phyloP scores from a whole-genome alignment of 2,329 filamentous ascomycete genomes.

The Gaeumannomyces sp. region DNA sequence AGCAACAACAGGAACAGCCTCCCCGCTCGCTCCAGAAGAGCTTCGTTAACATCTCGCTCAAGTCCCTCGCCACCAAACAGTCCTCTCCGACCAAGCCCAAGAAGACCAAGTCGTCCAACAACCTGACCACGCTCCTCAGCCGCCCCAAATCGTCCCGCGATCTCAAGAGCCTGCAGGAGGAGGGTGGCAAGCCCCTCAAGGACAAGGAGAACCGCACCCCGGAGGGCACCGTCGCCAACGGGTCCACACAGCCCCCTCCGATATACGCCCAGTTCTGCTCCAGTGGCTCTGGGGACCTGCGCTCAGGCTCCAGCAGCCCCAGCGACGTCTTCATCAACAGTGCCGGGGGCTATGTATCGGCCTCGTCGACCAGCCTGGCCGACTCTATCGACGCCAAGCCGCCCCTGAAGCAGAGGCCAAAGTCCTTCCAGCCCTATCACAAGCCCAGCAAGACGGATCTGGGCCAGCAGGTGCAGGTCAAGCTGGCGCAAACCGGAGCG shows the following conservation, averaged over 20 bases:
- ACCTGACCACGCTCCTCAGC: slow-evolving; percentile 69
- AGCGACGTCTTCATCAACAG: slow-evolving; percentile 13
- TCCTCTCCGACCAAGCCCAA: slow-evolving; percentile 57
- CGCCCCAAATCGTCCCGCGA: slow-evolving; percentile 69
- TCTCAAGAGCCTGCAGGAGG: slow-evolving; percentile 40
- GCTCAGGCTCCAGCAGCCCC: slow-evolving; percentile 12
- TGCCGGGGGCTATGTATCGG: slow-evolving; percentile 12
- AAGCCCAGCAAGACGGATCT: slow-evolving; percentile 16
- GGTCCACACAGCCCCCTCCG: slow-evolving; percentile 58
- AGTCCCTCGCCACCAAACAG: slow-evolving; percentile 33
- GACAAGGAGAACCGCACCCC: slow-evolving; percentile 82
- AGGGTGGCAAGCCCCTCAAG: slow-evolving; percentile 36
- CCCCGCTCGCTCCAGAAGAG: slow-evolving; percentile 38
- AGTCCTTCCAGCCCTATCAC: slow-evolving; percentile 39
- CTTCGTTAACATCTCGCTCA: slow-evolving; percentile 38
- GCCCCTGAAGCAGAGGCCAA: slow-evolving; percentile 38
- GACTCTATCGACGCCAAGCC: slow-evolving; percentile 17
- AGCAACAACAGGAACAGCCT: slow-evolving; percentile 27
- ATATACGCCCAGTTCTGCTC: slow-evolving; percentile 71
- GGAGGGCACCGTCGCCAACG: slow-evolving; percentile 32
- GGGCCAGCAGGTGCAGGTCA: slow-evolving; percentile 11
- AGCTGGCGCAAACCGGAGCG: slow-evolving; percentile 16
- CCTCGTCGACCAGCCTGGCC: slow-evolving; percentile 14
- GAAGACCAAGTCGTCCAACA: slow-evolving; percentile 78
- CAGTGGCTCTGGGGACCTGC: slow-evolving; percentile 24